These are phyloP conservation scores for Wolfiporia cocos DNA, from an alignment of 1,284 basidiomycete genomes.

Conservation along the genomic window DNA sequence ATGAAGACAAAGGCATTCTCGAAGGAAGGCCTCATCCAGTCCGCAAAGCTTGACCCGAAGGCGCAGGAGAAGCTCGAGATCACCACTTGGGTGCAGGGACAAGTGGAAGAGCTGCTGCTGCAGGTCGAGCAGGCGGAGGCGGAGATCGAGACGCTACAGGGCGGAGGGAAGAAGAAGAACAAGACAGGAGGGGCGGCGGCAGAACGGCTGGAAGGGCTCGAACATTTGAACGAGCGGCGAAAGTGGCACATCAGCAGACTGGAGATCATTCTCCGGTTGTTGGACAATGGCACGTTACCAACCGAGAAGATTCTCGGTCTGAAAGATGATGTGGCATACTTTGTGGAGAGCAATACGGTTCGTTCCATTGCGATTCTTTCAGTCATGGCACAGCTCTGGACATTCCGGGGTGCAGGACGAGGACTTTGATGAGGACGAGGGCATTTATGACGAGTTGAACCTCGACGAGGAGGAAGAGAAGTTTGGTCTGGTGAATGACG, in stretches of 20 bases:
- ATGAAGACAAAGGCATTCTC: conserved; percentile 99
- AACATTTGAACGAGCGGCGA: conserved; percentile 88
- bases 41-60: conserved; percentile 92
- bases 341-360: conserved; percentile 94
- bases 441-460: conserved; percentile 97
- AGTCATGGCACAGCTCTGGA: conserved; percentile 12
- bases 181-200: conserved; percentile 59
- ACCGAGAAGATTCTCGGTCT: conserved; percentile 79
- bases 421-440: conserved; percentile 96
- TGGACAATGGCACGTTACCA: conserved; percentile 90
- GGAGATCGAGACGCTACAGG: conserved; percentile 88
- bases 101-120: conserved; percentile 89
- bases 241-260: conserved; percentile 94
- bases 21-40: conserved; percentile 96
- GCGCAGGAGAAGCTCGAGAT: conserved; percentile 95
- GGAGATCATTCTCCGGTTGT: conserved; percentile 88
- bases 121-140: conserved; percentile 96
- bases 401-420: conserved; percentile 64
- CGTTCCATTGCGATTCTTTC: conserved; percentile 29
- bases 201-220: conserved; percentile 79
- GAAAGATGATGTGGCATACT: conserved; percentile 96
- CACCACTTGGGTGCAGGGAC: conserved; percentile 79
- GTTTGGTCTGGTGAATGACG: conserved; percentile 69
- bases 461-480: conserved; percentile 97
- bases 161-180: conserved; percentile 82